Evolutionary conservation across 768 basidiomycete genomes (phyloP).

Genomic region (Tylopilus rubrobrunneus): DNA sequence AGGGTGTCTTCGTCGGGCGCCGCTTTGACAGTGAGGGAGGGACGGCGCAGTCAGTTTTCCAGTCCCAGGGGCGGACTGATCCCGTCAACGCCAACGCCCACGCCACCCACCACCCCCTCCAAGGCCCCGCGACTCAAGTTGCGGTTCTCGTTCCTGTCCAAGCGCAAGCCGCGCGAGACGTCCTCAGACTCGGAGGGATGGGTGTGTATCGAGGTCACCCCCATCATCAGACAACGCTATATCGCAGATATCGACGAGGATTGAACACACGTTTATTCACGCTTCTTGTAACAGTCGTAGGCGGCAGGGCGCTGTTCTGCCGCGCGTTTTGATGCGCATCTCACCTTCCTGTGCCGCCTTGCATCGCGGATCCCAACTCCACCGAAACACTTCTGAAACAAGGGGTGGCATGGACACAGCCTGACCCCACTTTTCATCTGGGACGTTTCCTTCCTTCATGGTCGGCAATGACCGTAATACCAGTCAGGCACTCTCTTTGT

Average conservation of each 20-base stretch:
- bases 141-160: slow-evolving; percentile 14
- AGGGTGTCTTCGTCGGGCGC: background rate
- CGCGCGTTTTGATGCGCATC: background rate
- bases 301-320: background rate
- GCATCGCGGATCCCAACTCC: background rate
- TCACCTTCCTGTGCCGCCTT: background rate
- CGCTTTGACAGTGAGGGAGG: background rate
- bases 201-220: slow-evolving; percentile 29
- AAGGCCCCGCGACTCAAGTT: slow-evolving; percentile 16
- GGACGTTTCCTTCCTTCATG: background rate
- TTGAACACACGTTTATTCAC: background rate
- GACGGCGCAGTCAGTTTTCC: slow-evolving; percentile 8
- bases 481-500: background rate
- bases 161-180: slow-evolving; percentile 13
- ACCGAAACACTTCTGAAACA: slow-evolving; percentile 4
- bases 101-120: slow-evolving; percentile 10
- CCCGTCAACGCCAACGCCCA: slow-evolving; percentile 1
- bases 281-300: no score
- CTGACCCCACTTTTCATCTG: background rate
- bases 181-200: slow-evolving; percentile 24
- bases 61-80: background rate
- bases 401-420: background rate
- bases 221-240: slow-evolving; percentile 19
- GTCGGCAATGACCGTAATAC: background rate
- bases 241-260: slow-evolving; percentile 15